These are phyloP conservation scores for Thoreauomyces humboldtii DNA, from an alignment of 192 early-diverging fungal species.

Conservation along the genomic window DNA sequence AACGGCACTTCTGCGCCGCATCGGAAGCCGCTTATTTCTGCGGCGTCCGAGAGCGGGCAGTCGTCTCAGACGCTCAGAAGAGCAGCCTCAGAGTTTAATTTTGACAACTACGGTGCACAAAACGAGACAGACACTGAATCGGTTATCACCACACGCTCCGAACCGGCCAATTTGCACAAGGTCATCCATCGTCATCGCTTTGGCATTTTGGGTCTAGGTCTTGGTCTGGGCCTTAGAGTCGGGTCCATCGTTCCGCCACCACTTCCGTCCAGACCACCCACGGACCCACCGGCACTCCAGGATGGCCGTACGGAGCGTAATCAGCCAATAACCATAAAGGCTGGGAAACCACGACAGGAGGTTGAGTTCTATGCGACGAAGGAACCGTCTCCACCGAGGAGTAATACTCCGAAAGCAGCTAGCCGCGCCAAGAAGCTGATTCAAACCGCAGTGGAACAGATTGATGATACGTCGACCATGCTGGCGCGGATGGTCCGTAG, in stretches of 20 bases:
- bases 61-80: too few relatives aligned
- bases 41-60: not conserved
- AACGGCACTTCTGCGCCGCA: constrained; percentile 4
- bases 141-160: not conserved
- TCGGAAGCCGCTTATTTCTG: not conserved
- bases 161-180: not conserved
- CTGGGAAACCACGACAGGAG: too few relatives aligned
- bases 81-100: not conserved
- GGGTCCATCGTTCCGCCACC: not conserved
- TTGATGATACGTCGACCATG: not conserved
- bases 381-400: not conserved
- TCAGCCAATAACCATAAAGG: too few relatives aligned
- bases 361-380: not conserved
- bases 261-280: not conserved
- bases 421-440: not conserved
- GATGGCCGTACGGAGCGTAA: too few relatives aligned
- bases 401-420: too few relatives aligned
- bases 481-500: not conserved
- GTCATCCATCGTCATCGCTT: not conserved
- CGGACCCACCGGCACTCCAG: too few relatives aligned
- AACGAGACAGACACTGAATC: not conserved
- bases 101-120: not conserved
- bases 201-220: not conserved
- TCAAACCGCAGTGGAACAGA: not conserved
- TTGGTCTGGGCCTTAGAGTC: not conserved